Conservation (phyloP, 306 rosid species). For the Castanospermum australe region DNA sequence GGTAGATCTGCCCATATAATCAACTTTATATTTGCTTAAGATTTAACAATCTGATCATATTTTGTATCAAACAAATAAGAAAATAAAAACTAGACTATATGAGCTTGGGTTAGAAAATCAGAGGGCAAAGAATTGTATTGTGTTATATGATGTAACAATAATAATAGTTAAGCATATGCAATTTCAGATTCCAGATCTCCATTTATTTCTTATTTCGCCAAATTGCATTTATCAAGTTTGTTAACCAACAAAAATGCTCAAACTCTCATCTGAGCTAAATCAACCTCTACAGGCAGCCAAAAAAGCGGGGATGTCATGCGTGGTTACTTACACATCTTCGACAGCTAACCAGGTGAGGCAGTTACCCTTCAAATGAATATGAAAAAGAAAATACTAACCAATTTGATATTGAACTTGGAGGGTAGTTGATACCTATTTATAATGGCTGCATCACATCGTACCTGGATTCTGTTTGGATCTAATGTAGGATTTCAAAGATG, state of each 20-base stretch:
- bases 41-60: neutral
- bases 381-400: neutral
- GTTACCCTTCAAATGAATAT: neutral
- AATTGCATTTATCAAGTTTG: neutral
- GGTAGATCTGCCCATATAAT: constrained; percentile 44
- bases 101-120: neutral
- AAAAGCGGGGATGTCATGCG: constrained; percentile 90
- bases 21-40: neutral
- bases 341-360: constrained; percentile 77
- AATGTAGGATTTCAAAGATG: constrained; percentile 75
- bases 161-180: neutral
- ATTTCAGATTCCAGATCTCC: neutral
- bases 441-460: constrained; percentile 5
- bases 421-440: constrained; percentile 4
- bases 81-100: neutral
- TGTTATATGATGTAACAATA: neutral
- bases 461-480: constrained; percentile 3
- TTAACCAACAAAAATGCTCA: neutral
- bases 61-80: neutral
- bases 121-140: neutral
- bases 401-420: neutral
- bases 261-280: constrained; percentile 16
- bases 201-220: constrained; percentile 2
- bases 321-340: constrained; percentile 80
- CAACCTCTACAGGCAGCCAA: constrained; percentile 71